A percentile compares a stretch with the other conserved stretches of the same genome.
phyloP scores from a whole-genome alignment of 129 eudicot genomes.

The Saussurea involucrata region DNA sequence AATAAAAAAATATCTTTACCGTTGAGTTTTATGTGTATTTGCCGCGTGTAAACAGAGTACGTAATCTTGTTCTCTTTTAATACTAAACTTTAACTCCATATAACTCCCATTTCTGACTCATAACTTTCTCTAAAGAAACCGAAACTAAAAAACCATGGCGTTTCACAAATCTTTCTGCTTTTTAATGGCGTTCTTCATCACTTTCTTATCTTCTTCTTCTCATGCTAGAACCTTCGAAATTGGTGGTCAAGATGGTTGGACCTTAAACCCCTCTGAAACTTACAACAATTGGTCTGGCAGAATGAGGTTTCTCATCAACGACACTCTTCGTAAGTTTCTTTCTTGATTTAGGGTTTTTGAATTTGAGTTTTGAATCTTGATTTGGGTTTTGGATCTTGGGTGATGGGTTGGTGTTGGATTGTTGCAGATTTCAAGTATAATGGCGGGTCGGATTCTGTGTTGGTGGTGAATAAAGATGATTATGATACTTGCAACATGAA shows the following conservation, averaged over 20 bases:
- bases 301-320: constrained; percentile 30
- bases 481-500: constrained; percentile 43
- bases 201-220: constrained; percentile 5
- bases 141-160: constrained; percentile 16
- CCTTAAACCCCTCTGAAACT: constrained; percentile 24
- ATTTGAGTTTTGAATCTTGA: background rate
- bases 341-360: background rate
- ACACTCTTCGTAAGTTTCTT: constrained; percentile 29
- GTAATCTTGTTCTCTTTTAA: background rate
- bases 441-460: constrained; percentile 58
- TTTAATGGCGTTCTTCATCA: constrained; percentile 13
- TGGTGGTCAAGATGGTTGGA: constrained; percentile 42
- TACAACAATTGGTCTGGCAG: constrained; percentile 26
- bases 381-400: background rate
- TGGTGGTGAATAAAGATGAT: constrained; percentile 60
- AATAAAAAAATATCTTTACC: background rate
- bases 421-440: constrained; percentile 60
- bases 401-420: constrained; percentile 1
- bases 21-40: background rate
- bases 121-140: background rate
- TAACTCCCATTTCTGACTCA: constrained; percentile 9
- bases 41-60: constrained; percentile 19
- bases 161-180: constrained; percentile 12
- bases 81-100: background rate
- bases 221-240: constrained; percentile 27